Evolutionary conservation across 2,329 filamentous ascomycete genomes (phyloP).

Genomic region (Aspergillus sp.): DNA sequence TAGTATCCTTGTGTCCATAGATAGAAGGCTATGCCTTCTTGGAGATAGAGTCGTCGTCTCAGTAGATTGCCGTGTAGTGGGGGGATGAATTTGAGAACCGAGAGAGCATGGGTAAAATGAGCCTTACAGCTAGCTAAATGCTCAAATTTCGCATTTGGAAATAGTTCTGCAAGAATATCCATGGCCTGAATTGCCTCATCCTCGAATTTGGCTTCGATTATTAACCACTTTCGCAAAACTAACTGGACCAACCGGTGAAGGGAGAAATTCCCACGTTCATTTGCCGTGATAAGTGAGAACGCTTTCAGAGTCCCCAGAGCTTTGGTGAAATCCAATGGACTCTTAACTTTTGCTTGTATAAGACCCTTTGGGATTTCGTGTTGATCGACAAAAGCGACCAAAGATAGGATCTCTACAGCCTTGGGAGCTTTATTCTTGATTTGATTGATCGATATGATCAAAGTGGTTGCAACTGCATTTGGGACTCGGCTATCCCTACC

Average conservation of each 20-base stretch:
- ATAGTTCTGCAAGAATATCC: constrained; percentile 4
- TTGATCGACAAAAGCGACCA: constrained; percentile 8
- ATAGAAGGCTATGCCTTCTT: constrained; percentile 9
- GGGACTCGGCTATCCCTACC: constrained; percentile 6
- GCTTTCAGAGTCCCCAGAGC: constrained; percentile 8
- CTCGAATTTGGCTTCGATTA: constrained; percentile 4
- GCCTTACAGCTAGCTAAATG: constrained; percentile 6
- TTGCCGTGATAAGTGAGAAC: constrained; percentile 7
- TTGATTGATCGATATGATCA: constrained; percentile 9
- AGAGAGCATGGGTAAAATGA: constrained; percentile 7
- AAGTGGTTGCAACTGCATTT: constrained; percentile 8
- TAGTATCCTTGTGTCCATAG: constrained; percentile 7
- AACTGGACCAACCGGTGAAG: constrained; percentile 9
- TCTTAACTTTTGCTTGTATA: constrained; percentile 4
- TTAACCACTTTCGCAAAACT: constrained; percentile 9
- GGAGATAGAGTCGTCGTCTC: constrained; percentile 4
- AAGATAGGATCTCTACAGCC: constrained; percentile 4
- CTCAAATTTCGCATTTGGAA: constrained; percentile 5
- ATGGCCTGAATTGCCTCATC: constrained; percentile 6
- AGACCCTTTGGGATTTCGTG: constrained; percentile 5
- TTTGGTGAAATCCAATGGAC: constrained; percentile 4
- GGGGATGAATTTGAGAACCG: constrained; percentile 1
- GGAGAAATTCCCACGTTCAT: constrained; percentile 4
- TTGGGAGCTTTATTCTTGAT: constrained; percentile 6
- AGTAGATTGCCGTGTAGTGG: constrained; percentile 2